Evolutionary conservation across 2,329 filamentous ascomycete genomes (phyloP), one percentile per base, ranked within the genome.

Genomic region (Cryphonectria japonica): DNA sequence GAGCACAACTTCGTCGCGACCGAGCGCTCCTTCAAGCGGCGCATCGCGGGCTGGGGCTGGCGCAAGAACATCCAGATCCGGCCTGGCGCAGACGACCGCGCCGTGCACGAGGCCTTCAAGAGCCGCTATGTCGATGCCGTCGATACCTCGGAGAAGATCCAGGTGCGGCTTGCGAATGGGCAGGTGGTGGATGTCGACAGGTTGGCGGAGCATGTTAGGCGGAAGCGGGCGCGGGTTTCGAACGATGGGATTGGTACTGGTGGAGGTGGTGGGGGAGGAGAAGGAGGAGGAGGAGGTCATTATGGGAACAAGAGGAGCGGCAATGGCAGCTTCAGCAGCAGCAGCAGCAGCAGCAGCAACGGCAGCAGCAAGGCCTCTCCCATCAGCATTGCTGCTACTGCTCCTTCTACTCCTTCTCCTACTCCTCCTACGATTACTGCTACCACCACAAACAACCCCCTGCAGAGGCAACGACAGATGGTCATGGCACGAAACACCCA

Each of bases 21-120:
- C 13, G 59, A 61, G 59, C 59, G 59, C 16, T 61, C 59, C 59
- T 69, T 60, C 62, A 69, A 69, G 29, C 41, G 61, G 13, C 68
- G 68, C 8, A 54, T 69, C 22, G 65, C 59, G 34, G 37, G 2
- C 7, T 69, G 68, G 68, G 68, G 68, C 61, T 69, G 68, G 68
- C 52, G 68, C 37, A 69, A 69, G 62, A 66, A 69, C 39, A 69
- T 69, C 52, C 64, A 66, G 29, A 11, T 69, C 2, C 54, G 37
- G 8, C 29, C 39, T 2, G 68, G 68, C 22, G 61, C 65, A 19
- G 68, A 69, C 62, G 61, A 62, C 3, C 54, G 57, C 19, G 62
- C 34, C 6, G 68, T 69, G 16, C 26, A 66, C 22, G 34, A 61
- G 59, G 59, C 59, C 32, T 61, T 37, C 59, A 37, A 39, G 59